These are phyloP conservation scores for Elsinoe arachidis DNA, from an alignment of 2,329 filamentous ascomycete species.

Conservation along the genomic window DNA sequence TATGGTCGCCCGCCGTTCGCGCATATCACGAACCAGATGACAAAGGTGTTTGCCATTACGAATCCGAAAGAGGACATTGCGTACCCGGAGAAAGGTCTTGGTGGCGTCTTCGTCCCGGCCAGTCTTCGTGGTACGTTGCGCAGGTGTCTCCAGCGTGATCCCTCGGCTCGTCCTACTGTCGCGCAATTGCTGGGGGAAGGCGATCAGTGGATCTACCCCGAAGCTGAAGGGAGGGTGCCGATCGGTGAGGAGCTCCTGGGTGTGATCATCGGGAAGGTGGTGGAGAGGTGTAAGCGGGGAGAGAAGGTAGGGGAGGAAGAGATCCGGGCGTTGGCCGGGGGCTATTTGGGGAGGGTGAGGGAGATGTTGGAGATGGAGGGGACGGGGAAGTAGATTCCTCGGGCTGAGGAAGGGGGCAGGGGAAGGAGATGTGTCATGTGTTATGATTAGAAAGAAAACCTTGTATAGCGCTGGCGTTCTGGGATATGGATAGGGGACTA, in stretches of 20 bases:
- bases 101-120: constrained; percentile 49
- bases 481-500: no score
- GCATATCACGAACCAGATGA: constrained; percentile 80
- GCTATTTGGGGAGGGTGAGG: constrained; percentile 41
- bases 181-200: constrained; percentile 46
- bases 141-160: constrained; percentile 51
- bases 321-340: constrained; percentile 36
- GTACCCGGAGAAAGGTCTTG: constrained; percentile 61
- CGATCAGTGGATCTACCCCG: constrained; percentile 52
- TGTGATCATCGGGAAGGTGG: constrained; percentile 51
- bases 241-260: constrained; percentile 51
- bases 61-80: constrained; percentile 67
- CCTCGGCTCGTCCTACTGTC: constrained; percentile 48
- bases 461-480: constrained; percentile 12
- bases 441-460: neutral
- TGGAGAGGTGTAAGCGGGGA: constrained; percentile 49
- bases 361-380: constrained; percentile 30
- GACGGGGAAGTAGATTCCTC: neutral
- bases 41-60: constrained; percentile 77
- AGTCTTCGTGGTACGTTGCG: constrained; percentile 49
- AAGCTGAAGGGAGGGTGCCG: constrained; percentile 38
- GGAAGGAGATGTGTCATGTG: neutral
- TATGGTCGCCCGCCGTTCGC: constrained; percentile 95
- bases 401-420: neutral
- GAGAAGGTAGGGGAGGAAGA: constrained; percentile 48